Percentiles rank a stretch among this genome's conserved stretches.
These are phyloP conservation scores for Saccharomycopsis synnaedendra DNA, from an alignment of 805 yeast species.

Conservation along the genomic window DNA sequence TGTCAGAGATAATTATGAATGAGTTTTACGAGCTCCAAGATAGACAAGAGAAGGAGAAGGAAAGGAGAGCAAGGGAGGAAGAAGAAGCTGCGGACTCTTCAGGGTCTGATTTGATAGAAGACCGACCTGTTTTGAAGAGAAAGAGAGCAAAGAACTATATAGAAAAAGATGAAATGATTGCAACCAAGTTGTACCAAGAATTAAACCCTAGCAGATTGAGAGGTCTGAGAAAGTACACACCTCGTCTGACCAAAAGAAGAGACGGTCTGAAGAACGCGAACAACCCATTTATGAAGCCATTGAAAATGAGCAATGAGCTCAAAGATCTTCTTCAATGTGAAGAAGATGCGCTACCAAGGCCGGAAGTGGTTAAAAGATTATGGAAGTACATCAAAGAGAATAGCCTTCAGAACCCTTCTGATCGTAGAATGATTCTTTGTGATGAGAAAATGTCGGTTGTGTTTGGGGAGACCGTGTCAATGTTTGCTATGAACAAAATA, in stretches of 20 bases:
- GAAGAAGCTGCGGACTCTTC: constrained; percentile 8
- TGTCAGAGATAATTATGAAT: constrained; percentile 49
- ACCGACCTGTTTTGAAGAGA: constrained; percentile 5
- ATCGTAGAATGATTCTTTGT: constrained; percentile 53
- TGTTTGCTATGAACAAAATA: constrained; percentile 48
- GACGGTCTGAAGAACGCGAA: constrained; percentile 14
- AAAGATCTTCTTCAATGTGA: constrained; percentile 34
- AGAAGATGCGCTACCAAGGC: constrained; percentile 39
- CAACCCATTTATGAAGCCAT: constrained; percentile 27
- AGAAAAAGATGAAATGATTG: constrained; percentile 37
- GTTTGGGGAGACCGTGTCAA: constrained; percentile 49
- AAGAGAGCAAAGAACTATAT: constrained; percentile 25
- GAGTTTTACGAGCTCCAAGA: constrained; percentile 41
- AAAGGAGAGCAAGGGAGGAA: constrained; percentile 8
- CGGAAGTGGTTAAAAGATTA: constrained; percentile 56
- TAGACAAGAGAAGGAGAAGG: constrained; percentile 22
- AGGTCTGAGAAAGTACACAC: neutral
- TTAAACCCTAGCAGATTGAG: constrained; percentile 6
- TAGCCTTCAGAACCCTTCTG: constrained; percentile 53
- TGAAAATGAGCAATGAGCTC: constrained; percentile 40
- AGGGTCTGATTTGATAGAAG: constrained; percentile 15
- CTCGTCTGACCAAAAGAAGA: neutral
- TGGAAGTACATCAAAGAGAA: constrained; percentile 63
- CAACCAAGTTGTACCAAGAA: constrained; percentile 32
- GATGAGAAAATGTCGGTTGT: constrained; percentile 44